Conservation (phyloP, 768 basidiomycete species). For the Kwoniella dendrophila region DNA sequence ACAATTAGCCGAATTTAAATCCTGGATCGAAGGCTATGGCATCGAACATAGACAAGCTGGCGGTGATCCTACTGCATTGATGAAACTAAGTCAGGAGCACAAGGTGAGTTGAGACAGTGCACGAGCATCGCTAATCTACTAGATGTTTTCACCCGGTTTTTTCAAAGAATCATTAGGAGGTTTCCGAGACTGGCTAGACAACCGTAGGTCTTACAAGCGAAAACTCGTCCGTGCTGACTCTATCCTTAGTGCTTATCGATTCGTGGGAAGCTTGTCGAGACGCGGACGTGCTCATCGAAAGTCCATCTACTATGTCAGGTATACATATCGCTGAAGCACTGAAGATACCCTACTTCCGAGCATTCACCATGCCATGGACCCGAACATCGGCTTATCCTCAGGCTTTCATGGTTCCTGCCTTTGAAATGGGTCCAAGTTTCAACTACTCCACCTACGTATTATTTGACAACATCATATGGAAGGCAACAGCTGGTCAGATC, state of each 20-base stretch:
- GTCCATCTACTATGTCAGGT: conserved; percentile 70
- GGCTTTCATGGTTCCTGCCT: conserved; percentile 65
- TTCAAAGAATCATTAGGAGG: conserved; percentile 66
- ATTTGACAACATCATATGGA: conserved; percentile 70
- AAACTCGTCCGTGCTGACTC: neutral
- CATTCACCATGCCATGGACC: conserved; percentile 57
- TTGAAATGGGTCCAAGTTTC: conserved; percentile 65
- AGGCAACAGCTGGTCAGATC: conserved; percentile 67
- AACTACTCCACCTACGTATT: conserved; percentile 64
- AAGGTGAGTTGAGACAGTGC: conserved; percentile 33
- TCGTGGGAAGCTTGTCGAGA: conserved; percentile 68
- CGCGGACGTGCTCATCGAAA: conserved; percentile 69
- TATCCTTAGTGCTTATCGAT: conserved; percentile 62
- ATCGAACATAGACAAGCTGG: conserved; percentile 67
- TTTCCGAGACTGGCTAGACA: conserved; percentile 70
- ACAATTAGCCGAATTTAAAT: conserved; percentile 57
- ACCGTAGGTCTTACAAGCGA: conserved; percentile 58
- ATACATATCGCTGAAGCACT: conserved; percentile 73
- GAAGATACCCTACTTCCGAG: conserved; percentile 66
- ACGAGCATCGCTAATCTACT: conserved; percentile 5
- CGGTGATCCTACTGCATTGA: conserved; percentile 69
- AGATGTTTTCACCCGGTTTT: conserved; percentile 73
- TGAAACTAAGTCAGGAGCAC: conserved; percentile 65
- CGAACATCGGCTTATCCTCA: conserved; percentile 67
- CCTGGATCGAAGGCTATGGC: conserved; percentile 66